phyloP scores from a whole-genome alignment of 176 grass and related monocot species.

The Oryza punctata region DNA sequence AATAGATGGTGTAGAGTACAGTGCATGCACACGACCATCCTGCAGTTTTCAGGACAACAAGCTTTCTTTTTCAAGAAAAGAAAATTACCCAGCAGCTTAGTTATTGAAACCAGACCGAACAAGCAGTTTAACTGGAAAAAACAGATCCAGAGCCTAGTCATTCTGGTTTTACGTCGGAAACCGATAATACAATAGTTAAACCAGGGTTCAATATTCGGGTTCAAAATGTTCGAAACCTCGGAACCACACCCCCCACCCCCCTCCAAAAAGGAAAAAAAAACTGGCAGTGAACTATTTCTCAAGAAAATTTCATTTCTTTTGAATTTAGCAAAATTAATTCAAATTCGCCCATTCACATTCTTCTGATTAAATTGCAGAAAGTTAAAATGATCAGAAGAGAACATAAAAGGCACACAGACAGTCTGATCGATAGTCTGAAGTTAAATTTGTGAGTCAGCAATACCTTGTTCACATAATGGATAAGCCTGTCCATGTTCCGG shows the following conservation, averaged over 20 bases:
- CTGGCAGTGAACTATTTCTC: too few relatives aligned
- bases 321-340: too few relatives aligned
- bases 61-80: conserved; percentile 7
- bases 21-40: conserved; percentile 83
- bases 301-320: too few relatives aligned
- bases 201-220: too few relatives aligned
- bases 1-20: conserved; percentile 94
- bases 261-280: too few relatives aligned
- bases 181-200: too few relatives aligned
- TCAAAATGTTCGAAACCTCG: too few relatives aligned
- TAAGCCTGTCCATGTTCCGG: conserved; percentile 91
- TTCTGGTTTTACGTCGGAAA: too few relatives aligned
- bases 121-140: neutral
- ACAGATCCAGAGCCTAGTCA: too few relatives aligned
- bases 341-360: too few relatives aligned
- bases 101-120: neutral
- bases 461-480: conserved; percentile 94
- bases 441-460: conserved; percentile 7
- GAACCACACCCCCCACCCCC: too few relatives aligned
- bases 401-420: neutral
- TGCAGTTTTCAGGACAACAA: conserved; percentile 37
- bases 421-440: neutral
- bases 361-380: neutral
- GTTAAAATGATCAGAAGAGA: neutral
- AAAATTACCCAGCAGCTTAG: neutral